A percentile compares a stretch with the other conserved stretches of the same genome.
These are phyloP conservation scores for Tricholoma bakamatsutake DNA, from an alignment of 768 basidiomycete genomes.

Conservation along the genomic window DNA sequence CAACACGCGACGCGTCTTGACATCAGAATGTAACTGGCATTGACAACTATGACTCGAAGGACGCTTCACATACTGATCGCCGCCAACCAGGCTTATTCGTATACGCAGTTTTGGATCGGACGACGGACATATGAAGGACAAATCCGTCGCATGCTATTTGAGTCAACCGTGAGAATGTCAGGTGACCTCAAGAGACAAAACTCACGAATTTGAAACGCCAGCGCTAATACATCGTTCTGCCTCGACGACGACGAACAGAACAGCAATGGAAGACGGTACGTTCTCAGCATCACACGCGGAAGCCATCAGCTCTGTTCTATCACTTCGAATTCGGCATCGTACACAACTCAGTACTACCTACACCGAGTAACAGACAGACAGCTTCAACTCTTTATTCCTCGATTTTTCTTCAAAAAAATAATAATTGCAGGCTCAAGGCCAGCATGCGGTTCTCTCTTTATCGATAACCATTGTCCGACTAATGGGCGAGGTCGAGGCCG, in stretches of 20 bases:
- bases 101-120: too few species aligned
- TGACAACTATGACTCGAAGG: too few species aligned
- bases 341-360: constrained; percentile 1
- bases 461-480: constrained; percentile 8
- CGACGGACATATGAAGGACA: too few species aligned
- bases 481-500: constrained; percentile 5
- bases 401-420: constrained; percentile 21
- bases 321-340: constrained; percentile 7
- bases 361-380: constrained; percentile 1
- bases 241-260: constrained; percentile 6
- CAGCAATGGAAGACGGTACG: constrained; percentile 69
- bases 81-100: too few species aligned
- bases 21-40: too few species aligned
- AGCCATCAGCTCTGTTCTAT: constrained; percentile 18
- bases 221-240: too few species aligned
- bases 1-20: too few species aligned
- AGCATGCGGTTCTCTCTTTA: constrained; percentile 14
- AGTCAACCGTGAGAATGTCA: background rate
- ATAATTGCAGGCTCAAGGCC: constrained; percentile 38
- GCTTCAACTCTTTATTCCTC: constrained; percentile 16
- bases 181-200: too few species aligned
- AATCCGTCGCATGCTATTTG: too few species aligned
- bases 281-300: constrained; percentile 61
- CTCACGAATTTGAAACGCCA: too few species aligned
- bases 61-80: too few species aligned